Percentiles rank a stretch among this genome's conserved stretches.
Conservation (phyloP, 1,284 basidiomycete species). For the Cutaneotrichosporon sp. region DNA sequence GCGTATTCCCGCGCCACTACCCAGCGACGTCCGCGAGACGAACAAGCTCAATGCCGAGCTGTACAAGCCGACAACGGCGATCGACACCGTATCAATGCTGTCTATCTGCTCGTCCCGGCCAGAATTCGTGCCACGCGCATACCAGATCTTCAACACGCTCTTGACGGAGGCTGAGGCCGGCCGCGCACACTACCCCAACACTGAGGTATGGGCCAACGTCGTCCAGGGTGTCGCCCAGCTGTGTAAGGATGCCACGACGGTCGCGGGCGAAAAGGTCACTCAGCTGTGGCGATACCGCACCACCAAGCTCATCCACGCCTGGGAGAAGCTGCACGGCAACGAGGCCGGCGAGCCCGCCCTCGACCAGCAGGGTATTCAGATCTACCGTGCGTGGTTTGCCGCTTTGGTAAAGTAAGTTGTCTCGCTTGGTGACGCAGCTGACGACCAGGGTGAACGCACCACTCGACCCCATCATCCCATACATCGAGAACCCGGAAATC, state of each 20-base stretch:
- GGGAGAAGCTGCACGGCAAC: conserved; percentile 25
- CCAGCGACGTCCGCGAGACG: conserved; percentile 18
- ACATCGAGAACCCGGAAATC: conserved; percentile 22
- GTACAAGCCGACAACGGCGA: conserved; percentile 37
- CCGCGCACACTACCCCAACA: conserved; percentile 25
- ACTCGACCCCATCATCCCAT: conserved; percentile 26
- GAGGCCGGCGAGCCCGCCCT: conserved; percentile 11
- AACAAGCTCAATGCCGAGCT: conserved; percentile 25
- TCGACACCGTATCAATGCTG: conserved; percentile 44
- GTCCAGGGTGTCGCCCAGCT: conserved; percentile 34
- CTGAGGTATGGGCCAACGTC: conserved; percentile 40
- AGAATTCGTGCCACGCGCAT: conserved; percentile 42
- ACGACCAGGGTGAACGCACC: neutral
- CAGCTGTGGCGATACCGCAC: conserved; percentile 12
- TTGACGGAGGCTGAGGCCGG: conserved; percentile 29
- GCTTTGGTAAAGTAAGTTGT: conserved; percentile 35
- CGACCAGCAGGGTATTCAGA: conserved; percentile 33
- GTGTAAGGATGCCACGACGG: conserved; percentile 4
- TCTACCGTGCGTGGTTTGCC: conserved; percentile 44
- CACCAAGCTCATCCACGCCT: conserved; percentile 14
- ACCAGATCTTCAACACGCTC: conserved; percentile 42
- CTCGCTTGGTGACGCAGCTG: neutral
- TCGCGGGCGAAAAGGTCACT: neutral
- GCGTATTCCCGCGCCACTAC: conserved; percentile 30
- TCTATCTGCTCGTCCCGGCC: conserved; percentile 41